Conservation (phyloP, 176 grass and related monocot species). For the Zoysia pacifica region DNA sequence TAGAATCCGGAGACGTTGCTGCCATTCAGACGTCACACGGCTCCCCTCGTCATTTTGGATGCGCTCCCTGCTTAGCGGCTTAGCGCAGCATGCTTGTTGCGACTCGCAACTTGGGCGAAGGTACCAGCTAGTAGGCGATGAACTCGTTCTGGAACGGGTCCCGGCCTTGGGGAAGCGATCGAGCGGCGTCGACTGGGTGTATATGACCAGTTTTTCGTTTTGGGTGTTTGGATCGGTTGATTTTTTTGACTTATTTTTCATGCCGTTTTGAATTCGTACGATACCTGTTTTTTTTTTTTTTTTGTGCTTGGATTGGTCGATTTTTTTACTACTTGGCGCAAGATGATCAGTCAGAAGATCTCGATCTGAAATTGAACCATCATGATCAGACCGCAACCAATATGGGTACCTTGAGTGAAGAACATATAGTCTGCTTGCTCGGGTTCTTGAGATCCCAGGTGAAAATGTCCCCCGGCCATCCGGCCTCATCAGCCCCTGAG, state of each 20-base stretch:
- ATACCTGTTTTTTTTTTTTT: too few relatives aligned
- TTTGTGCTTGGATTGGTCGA: too few relatives aligned
- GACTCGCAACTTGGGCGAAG: conserved; percentile 16
- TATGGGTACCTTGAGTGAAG: too few relatives aligned
- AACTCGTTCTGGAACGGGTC: background rate
- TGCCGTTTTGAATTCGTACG: background rate
- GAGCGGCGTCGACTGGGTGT: background rate
- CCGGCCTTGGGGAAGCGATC: background rate
- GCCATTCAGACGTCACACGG: background rate
- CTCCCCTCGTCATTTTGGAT: background rate
- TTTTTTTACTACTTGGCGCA: too few relatives aligned
- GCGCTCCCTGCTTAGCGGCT: too few relatives aligned
- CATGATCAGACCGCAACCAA: too few relatives aligned
- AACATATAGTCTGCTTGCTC: too few relatives aligned
- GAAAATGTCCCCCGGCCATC: too few relatives aligned
- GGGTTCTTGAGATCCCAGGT: too few relatives aligned
- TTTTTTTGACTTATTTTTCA: background rate
- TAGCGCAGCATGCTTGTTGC: background rate
- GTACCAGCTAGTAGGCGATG: background rate
- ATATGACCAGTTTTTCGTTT: background rate
- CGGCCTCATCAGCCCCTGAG: too few relatives aligned
- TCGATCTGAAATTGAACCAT: too few relatives aligned
- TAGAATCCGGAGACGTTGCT: conserved; percentile 22
- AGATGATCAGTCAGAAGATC: too few relatives aligned
- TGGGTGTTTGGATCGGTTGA: background rate